These are phyloP conservation scores for Chimonanthus salicifolius DNA, from an alignment of 164 flowering plant genomes.

Conservation along the genomic window DNA sequence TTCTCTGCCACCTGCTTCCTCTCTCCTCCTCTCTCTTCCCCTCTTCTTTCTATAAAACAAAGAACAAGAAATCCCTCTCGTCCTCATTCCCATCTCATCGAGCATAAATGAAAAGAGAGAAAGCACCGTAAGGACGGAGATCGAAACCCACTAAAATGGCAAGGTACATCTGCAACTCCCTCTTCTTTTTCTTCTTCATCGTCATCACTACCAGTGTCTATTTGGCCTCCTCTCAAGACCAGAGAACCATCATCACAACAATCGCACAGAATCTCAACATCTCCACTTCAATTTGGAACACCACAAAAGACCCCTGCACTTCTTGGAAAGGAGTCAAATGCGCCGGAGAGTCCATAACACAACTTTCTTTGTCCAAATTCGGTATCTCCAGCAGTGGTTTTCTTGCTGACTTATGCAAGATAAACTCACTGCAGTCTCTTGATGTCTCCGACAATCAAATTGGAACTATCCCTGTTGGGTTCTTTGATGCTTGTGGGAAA, in stretches of 20 bases:
- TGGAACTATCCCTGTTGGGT: constrained; percentile 36
- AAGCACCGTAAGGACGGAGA: no score
- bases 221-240: constrained; percentile 23
- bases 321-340: constrained; percentile 52
- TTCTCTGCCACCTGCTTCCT: no score
- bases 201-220: constrained; percentile 13
- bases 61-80: no score
- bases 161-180: background rate
- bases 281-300: constrained; percentile 9
- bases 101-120: no score
- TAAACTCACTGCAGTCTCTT: constrained; percentile 41
- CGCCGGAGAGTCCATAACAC: constrained; percentile 20
- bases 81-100: no score
- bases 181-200: constrained; percentile 15
- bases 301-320: constrained; percentile 32
- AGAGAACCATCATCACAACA: constrained; percentile 31
- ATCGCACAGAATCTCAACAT: constrained; percentile 20
- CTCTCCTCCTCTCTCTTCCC: no score
- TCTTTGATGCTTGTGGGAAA: constrained; percentile 39
- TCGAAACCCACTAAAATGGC: no score
- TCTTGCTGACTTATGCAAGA: constrained; percentile 34
- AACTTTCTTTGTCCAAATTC: constrained; percentile 32
- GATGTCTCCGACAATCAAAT: constrained; percentile 48
- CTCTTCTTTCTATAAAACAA: no score
- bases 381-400: constrained; percentile 29